Base-by-base conservation (phyloP, 225 moss, liverwort and hornwort species). In the Bryum argenteum region DNA sequence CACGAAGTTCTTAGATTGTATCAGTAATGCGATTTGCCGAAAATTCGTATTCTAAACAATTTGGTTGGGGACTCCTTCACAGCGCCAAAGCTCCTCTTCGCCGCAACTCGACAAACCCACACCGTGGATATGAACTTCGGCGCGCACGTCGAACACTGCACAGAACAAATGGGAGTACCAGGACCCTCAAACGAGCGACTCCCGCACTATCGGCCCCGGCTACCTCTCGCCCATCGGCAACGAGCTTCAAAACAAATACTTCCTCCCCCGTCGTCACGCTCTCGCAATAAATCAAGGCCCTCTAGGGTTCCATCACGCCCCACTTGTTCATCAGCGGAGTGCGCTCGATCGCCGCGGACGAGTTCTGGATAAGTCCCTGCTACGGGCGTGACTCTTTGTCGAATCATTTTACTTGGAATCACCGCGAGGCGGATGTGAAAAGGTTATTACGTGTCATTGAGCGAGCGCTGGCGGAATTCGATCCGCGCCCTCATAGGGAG, bases 341-440 rank as follows among this genome's bases (percentile, higher is more conserved):
- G n/a, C 75, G 89, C 48, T 77, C 80, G 2, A 43, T 89, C 3
- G 87, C 80, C 2, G 71, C 67, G 1, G 89, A 89, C 20, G 14
- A 61, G 41, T 16, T 84, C 28, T 89, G 87, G 89, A 80, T 89
- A 84, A 89, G 88, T 65, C 63, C 84, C 2, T 80, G 74, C 65
- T 84, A 78, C 7, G 61, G 62, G 24, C 87, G 81, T 0, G 63
- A 76, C 12, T 84, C 79, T 20, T 66, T 84, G 57, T 21, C 79
- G 8, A 71, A 87, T 1, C 80, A 78, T 24, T 87, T 89, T 63
- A 74, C 68, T n/a, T 79, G 85, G 75, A 76, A 20, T 23, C 67
- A 58, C 8, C 73, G 78, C 2, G 82, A 78, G 73, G 26, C 68
- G 2, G 76, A 73, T 0, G 84, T 84, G n/a, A 21, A 17, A 3